Base-by-base conservation (phyloP, 257 asterid genomes). In the Gentiana dahurica region DNA sequence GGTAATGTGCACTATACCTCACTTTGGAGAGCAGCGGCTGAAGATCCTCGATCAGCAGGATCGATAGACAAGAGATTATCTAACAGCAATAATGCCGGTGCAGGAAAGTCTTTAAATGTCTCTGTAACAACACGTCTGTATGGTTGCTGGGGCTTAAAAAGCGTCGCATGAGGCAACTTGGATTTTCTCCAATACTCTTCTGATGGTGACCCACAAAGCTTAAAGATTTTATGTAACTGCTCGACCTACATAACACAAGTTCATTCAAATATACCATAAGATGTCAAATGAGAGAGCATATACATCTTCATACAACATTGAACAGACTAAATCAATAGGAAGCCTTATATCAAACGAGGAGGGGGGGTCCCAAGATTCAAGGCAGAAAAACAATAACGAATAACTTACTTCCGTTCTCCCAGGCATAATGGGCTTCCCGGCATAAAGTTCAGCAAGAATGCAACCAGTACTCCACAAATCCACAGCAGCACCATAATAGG, bases 181-280 rank as follows among this genome's bases (percentile, higher is more conserved):
- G 98, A 83, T 68, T 85, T 92, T 75, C 78, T 83, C 98, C 98
- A 92, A 63, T 87, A 88, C 68, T 92, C 98, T 73, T 92, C 98
- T 1, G 85, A 79, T 12, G 98, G 98, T 8, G 98, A 92, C 38
- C 98, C 98, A 65, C 98, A 92, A 51, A 92, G 94, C 74, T 92
- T 92, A 75, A 92, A 92, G 61, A 92, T 92, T 69, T 92, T 92
- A 70, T 92, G 98, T 49, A 92, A 68, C 77, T 92, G 98, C 81
- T 92, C 98, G 55, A 92, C 98, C 98, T 89, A 72, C 60, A 57
- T 38, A 47, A 37, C 36, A 24, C 24, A 66, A 62, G 64, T 38
- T 61, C 33, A 51, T 58, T 63, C 41, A 54, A 35, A 33, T 52
- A 3, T 54, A n/a, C 12, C 24, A 24, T 24, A 24, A 24, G 24